Evolutionary conservation across 176 grass and related monocot species (phyloP).

Genomic region (Zea mays): DNA sequence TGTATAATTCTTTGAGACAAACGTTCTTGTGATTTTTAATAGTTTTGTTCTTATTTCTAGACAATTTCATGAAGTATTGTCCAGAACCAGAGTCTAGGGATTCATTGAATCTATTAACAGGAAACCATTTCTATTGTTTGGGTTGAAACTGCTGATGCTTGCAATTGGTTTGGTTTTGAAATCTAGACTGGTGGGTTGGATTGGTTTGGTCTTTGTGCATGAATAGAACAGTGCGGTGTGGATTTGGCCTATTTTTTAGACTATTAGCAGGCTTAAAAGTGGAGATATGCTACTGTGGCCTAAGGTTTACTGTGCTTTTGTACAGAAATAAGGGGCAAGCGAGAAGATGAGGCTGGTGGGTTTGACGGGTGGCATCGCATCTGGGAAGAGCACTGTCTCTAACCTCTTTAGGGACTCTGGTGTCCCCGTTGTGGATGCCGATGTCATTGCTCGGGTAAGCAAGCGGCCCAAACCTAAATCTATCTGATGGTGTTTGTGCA

Average conservation of each 20-base stretch:
- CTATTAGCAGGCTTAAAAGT: neutral
- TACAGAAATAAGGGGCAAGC: neutral
- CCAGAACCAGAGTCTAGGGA: neutral
- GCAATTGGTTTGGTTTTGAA: neutral
- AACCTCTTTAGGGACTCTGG: conserved; percentile 71
- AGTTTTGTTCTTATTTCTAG: neutral
- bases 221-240: neutral
- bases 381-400: conserved; percentile 89
- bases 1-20: neutral
- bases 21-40: neutral
- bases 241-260: neutral
- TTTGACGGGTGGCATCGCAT: conserved; percentile 73
- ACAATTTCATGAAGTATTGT: neutral
- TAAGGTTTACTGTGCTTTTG: neutral
- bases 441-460: conserved; percentile 67
- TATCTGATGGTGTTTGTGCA: neutral
- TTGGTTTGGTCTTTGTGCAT: neutral
- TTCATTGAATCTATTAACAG: neutral
- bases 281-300: neutral
- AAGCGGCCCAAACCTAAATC: neutral
- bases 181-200: neutral
- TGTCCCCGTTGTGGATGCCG: conserved; percentile 71
- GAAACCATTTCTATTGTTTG: neutral
- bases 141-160: neutral
- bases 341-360: conserved; percentile 73